These are phyloP conservation scores for Aspergillus pseudoglaucus DNA, from an alignment of 2,329 filamentous ascomycete genomes.

Conservation along the genomic window DNA sequence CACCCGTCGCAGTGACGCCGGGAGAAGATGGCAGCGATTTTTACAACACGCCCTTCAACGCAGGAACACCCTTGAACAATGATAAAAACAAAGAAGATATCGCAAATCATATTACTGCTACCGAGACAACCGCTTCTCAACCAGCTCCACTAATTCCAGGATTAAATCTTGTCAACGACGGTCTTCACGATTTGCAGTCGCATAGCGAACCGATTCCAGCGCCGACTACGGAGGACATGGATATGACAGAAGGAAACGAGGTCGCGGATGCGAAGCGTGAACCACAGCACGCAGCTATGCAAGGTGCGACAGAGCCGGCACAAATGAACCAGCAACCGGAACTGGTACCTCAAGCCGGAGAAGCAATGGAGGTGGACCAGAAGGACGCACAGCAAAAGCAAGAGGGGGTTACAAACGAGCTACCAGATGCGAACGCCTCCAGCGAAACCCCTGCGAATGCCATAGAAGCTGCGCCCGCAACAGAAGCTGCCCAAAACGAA, in stretches of 20 bases:
- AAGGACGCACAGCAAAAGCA: slow-evolving; percentile 5
- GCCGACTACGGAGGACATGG: neutral
- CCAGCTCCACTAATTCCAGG: slow-evolving; percentile 28
- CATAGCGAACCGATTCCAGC: slow-evolving; percentile 3
- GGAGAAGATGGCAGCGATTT: slow-evolving; percentile 37
- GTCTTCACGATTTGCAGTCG: slow-evolving; percentile 7
- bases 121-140: slow-evolving; percentile 11
- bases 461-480: slow-evolving; percentile 3
- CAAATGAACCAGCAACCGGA: slow-evolving; percentile 2
- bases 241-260: neutral
- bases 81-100: slow-evolving; percentile 3
- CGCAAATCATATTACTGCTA: slow-evolving; percentile 7
- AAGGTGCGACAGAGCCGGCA: slow-evolving; percentile 1
- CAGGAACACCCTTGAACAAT: slow-evolving; percentile 21
- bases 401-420: slow-evolving; percentile 4
- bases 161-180: slow-evolving; percentile 27
- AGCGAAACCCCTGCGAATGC: slow-evolving; percentile 1
- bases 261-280: neutral
- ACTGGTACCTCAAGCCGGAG: slow-evolving; percentile 3
- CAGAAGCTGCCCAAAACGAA: slow-evolving; percentile 8
- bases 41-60: slow-evolving; percentile 33
- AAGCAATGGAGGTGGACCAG: slow-evolving; percentile 25
- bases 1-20: slow-evolving; percentile 23
- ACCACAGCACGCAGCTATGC: neutral
- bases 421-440: neutral